phyloP scores from a whole-genome alignment of 1,284 basidiomycete genomes.

The Sanghuangporus weigelae region DNA sequence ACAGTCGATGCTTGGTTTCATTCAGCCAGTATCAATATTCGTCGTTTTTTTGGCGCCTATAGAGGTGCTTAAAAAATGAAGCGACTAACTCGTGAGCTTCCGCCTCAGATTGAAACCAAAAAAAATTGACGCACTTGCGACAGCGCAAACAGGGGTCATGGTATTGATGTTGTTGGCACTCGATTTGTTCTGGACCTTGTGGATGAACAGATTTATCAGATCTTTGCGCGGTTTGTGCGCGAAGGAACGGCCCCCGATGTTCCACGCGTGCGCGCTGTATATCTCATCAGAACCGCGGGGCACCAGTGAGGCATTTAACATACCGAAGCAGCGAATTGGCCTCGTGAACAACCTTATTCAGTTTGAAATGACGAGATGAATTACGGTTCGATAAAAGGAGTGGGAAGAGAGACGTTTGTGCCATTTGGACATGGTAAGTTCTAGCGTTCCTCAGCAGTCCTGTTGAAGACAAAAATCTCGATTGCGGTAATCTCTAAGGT shows the following conservation, averaged over 20 bases:
- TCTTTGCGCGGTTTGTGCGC: slow-evolving; percentile 8
- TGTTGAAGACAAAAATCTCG: neutral
- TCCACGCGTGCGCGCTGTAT: neutral
- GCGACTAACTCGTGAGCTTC: too few relatives aligned
- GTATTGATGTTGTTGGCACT: neutral
- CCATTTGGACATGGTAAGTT: neutral
- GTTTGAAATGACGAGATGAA: neutral
- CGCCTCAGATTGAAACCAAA: neutral
- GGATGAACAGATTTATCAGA: neutral
- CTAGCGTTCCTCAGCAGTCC: neutral
- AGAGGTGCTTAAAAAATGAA: too few relatives aligned
- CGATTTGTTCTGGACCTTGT: neutral
- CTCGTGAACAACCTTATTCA: neutral
- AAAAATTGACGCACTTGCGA: neutral
- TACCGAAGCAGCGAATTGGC: neutral
- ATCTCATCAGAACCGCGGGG: neutral
- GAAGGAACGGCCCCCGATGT: neutral
- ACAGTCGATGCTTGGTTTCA: too few relatives aligned
- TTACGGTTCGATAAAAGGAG: neutral
- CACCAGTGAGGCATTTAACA: neutral
- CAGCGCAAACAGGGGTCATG: neutral
- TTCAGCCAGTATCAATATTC: too few relatives aligned
- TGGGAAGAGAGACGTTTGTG: neutral
- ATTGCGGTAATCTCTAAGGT: neutral
- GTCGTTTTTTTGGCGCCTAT: too few relatives aligned